These are phyloP conservation scores for Davidsoniella eucalypti DNA, from an alignment of 2,329 filamentous ascomycete species.

Conservation along the genomic window DNA sequence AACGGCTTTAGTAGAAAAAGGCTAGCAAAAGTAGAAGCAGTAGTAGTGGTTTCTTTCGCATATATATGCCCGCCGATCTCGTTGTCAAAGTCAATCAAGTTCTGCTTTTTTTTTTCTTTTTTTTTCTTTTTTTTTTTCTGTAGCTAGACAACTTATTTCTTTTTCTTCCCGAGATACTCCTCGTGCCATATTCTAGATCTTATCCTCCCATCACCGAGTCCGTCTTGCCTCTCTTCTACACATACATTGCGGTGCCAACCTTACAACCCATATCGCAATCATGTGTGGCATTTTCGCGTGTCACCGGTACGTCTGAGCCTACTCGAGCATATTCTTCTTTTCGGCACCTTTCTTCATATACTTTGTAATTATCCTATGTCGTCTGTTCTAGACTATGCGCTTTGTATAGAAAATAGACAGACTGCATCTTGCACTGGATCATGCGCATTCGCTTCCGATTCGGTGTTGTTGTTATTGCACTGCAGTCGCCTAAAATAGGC, in stretches of 20 bases:
- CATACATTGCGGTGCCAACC: neutral
- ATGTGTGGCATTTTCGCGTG: constrained; percentile 98
- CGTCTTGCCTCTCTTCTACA: neutral
- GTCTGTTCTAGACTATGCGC: neutral
- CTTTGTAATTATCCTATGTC: too few relatives aligned
- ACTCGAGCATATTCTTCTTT: neutral
- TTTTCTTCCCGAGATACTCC: neutral
- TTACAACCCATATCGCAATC: constrained; percentile 13
- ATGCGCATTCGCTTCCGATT: too few relatives aligned
- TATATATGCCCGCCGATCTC: too few relatives aligned
- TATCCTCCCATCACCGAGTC: neutral
- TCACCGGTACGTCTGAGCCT: constrained; percentile 49
- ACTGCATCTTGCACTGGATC: too few relatives aligned
- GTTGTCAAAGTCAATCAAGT: neutral
- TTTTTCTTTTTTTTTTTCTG: constrained; percentile 1
- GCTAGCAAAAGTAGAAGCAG: too few relatives aligned
- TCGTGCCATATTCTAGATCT: neutral
- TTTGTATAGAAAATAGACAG: too few relatives aligned
- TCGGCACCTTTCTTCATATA: neutral
- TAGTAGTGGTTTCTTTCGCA: too few relatives aligned
- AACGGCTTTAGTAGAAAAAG: too few relatives aligned
- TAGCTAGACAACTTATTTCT: neutral
- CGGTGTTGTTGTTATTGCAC: too few relatives aligned
- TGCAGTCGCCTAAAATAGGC: too few relatives aligned
- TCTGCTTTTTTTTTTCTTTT: neutral